These are phyloP conservation scores for Linnemannia elongata DNA, from an alignment of 192 early-diverging fungal species.

Conservation along the genomic window DNA sequence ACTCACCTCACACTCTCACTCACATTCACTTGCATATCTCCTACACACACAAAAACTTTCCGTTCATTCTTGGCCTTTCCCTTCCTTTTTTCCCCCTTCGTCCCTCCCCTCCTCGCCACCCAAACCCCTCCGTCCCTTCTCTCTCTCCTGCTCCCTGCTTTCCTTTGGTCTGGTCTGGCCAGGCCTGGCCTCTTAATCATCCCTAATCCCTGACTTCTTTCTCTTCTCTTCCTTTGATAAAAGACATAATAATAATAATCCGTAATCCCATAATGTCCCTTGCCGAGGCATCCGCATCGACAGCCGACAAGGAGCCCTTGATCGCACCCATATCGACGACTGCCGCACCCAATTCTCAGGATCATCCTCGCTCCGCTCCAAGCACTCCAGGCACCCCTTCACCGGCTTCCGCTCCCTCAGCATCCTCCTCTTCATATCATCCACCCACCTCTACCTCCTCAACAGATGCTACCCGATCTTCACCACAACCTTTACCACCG, in stretches of 20 bases:
- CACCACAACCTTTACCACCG: background rate
- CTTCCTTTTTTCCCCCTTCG: background rate
- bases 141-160: constrained; percentile 10
- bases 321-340: constrained; percentile 10
- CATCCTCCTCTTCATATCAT: constrained; percentile 9
- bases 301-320: constrained; percentile 1
- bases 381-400: background rate
- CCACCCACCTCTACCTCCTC: background rate
- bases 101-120: background rate
- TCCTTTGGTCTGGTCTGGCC: background rate
- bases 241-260: background rate
- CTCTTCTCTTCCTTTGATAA: too few relatives aligned
- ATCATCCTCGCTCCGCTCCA: background rate
- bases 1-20: background rate
- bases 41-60: background rate
- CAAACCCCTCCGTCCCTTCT: background rate
- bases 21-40: background rate
- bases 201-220: background rate
- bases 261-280: constrained; percentile 17
- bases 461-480: background rate
- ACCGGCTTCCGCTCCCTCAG: background rate
- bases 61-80: background rate
- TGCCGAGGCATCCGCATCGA: constrained; percentile 8
- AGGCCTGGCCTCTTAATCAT: background rate
- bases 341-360: background rate